These are phyloP conservation scores for Huntiella bhutanensis DNA, from an alignment of 2,329 filamentous ascomycete genomes.

Conservation along the genomic window DNA sequence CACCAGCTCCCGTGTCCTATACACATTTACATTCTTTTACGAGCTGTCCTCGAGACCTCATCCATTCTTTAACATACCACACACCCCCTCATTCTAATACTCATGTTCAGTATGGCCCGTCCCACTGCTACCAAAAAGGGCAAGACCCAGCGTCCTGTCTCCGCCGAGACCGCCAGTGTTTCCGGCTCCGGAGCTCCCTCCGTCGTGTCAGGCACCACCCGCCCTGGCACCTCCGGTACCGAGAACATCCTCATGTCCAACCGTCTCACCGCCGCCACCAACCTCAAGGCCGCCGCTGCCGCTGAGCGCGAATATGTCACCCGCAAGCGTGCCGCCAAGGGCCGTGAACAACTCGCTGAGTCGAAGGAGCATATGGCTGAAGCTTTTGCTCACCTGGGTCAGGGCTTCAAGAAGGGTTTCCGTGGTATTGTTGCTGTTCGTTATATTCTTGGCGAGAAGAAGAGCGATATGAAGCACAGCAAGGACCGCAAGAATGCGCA, in stretches of 20 bases:
- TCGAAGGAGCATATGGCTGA: constrained; percentile 23
- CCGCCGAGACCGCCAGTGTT: not conserved
- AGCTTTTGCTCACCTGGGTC: constrained; percentile 20
- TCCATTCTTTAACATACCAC: not conserved
- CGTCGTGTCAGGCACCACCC: constrained; percentile 7
- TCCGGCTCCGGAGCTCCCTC: constrained; percentile 1
- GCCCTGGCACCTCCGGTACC: constrained; percentile 26
- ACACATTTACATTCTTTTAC: not conserved
- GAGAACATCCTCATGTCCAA: constrained; percentile 23
- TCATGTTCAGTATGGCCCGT: constrained; percentile 9
- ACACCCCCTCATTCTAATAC: not conserved
- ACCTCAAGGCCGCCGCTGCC: constrained; percentile 21
- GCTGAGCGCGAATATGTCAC: constrained; percentile 24
- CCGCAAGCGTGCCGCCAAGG: constrained; percentile 22
- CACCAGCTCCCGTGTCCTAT: too few relatives aligned
- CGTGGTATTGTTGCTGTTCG: constrained; percentile 18
- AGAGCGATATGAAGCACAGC: constrained; percentile 17
- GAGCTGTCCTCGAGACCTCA: not conserved
- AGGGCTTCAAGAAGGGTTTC: constrained; percentile 18
- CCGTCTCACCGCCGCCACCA: constrained; percentile 21
- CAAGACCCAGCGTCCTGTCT: not conserved
- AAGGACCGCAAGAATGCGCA: constrained; percentile 17
- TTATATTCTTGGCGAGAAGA: constrained; percentile 21
- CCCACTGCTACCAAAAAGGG: not conserved
- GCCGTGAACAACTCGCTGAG: constrained; percentile 21